Percentiles rank a stretch among this genome's conserved stretches.
phyloP scores from a whole-genome alignment of 202 grass and related monocot genomes.

The Thinopyrum obtusiflorum region DNA sequence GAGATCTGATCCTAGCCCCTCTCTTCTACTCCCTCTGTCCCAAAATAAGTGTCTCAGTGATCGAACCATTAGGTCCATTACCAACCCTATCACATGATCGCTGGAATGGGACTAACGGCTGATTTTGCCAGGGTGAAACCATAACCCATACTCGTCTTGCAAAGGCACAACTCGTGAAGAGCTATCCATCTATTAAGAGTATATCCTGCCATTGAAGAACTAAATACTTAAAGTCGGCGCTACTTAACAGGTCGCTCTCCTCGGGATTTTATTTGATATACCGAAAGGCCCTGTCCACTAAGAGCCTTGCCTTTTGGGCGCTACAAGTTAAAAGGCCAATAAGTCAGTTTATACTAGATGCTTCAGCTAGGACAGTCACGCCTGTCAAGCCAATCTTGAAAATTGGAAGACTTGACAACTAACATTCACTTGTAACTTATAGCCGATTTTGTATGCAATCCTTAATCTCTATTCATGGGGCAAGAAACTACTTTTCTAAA shows the following conservation, averaged over 20 bases:
- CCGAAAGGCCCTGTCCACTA: not conserved
- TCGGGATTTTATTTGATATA: not conserved
- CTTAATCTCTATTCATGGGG: constrained; percentile 2
- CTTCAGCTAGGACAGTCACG: not conserved
- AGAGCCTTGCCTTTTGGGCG: not conserved
- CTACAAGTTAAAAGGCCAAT: not conserved
- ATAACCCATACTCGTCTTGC: not conserved
- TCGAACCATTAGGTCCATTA: not conserved
- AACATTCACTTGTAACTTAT: not conserved
- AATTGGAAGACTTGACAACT: not conserved
- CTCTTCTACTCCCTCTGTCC: not conserved
- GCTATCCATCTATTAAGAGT: constrained; percentile 1
- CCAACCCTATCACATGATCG: not conserved
- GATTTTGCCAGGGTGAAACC: not conserved
- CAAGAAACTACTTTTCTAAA: not conserved
- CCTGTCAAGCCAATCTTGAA: not conserved
- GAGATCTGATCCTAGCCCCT: not conserved
- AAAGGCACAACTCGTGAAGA: not conserved
- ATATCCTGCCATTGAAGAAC: constrained; percentile 2
- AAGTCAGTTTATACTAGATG: constrained; percentile 5
- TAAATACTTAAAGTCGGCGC: not conserved
- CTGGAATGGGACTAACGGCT: not conserved
- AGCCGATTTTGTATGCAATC: not conserved
- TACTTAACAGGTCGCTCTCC: not conserved
- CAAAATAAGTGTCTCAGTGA: not conserved